Evolutionary conservation across 441 rosid genomes (phyloP).

Genomic region (Pelargonium fulgidum): DNA sequence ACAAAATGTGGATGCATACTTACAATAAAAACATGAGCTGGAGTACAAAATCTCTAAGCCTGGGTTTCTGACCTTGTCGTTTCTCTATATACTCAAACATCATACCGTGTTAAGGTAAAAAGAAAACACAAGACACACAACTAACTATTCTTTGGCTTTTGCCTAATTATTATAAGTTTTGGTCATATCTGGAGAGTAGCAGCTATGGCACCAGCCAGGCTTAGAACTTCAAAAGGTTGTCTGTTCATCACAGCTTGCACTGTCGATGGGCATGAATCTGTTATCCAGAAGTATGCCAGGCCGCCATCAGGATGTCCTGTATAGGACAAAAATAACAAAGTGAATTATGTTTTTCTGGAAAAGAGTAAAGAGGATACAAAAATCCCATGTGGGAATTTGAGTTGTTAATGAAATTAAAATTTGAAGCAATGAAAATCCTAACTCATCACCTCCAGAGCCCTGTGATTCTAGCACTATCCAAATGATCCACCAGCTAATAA

Average conservation of each 20-base stretch:
- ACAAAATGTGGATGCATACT: background rate
- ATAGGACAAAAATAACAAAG: constrained; percentile 4
- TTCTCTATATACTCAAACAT: constrained; percentile 4
- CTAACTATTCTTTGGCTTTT: background rate
- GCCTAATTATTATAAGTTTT: background rate
- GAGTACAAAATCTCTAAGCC: background rate
- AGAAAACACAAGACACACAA: background rate
- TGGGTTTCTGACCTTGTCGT: background rate
- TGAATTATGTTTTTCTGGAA: background rate
- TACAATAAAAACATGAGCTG: background rate
- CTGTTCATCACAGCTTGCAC: constrained; percentile 62
- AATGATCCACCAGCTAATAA: background rate
- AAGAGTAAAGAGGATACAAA: background rate
- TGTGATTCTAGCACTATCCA: background rate
- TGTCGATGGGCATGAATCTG: constrained; percentile 79
- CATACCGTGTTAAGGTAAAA: background rate
- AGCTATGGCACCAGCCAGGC: constrained; percentile 84
- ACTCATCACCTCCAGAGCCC: background rate
- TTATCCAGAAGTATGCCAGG: constrained; percentile 84
- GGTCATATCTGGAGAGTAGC: constrained; percentile 69
- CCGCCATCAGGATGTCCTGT: constrained; percentile 67
- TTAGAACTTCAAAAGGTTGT: constrained; percentile 79
- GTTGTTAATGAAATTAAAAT: background rate
- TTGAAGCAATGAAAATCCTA: background rate
- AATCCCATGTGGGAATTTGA: background rate